phyloP scores from a whole-genome alignment of 208 protist genomes.

The Naegleria gruberi region DNA sequence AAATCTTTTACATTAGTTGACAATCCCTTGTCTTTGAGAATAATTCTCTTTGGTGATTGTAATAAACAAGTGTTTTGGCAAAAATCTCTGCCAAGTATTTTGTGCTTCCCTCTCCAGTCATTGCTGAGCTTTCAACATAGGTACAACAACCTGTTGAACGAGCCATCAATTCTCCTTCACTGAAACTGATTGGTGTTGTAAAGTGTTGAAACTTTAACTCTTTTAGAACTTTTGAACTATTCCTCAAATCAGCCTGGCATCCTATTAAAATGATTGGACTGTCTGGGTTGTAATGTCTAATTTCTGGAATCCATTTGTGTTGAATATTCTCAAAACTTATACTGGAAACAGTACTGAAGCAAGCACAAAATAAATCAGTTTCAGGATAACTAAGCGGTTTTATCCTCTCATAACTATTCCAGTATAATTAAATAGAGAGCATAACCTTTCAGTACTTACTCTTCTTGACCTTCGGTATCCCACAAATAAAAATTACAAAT shows the following conservation, averaged over 20 bases:
- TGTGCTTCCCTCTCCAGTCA: neutral
- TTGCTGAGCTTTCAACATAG: neutral
- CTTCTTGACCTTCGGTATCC: neutral
- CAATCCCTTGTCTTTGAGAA: too few species aligned
- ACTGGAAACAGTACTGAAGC: conserved; percentile 7
- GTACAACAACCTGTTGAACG: neutral
- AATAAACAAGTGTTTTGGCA: too few species aligned
- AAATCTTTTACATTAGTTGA: too few species aligned
- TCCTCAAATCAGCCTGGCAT: neutral
- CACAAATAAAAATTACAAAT: neutral
- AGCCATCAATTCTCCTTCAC: neutral
- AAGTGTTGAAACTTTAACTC: neutral
- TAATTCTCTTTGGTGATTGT: too few species aligned
- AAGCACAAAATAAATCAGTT: conserved; percentile 66
- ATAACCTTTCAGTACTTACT: too few species aligned
- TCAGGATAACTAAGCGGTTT: conserved; percentile 69
- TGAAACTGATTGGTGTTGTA: neutral
- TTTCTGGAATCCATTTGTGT: neutral
- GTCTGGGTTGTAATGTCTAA: neutral
- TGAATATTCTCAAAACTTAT: neutral
- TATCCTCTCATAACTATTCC: too few species aligned
- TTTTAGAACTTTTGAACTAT: neutral
- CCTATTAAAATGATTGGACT: neutral
- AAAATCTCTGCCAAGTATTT: too few species aligned
- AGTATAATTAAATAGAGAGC: too few species aligned